Conservation (phyloP, 345 rosid species). For the Punica granatum region DNA sequence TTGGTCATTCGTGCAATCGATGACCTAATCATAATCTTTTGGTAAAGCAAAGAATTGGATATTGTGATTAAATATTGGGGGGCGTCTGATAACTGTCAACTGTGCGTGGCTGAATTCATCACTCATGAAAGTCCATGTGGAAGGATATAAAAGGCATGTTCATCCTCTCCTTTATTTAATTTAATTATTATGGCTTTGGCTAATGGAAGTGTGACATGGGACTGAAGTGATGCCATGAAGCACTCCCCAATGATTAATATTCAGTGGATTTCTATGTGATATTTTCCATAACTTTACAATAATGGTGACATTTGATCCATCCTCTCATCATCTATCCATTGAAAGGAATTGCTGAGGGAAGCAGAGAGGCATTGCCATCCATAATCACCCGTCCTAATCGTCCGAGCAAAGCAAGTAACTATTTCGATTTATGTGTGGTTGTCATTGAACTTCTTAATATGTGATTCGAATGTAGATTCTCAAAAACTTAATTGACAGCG, state of each 20-base stretch:
- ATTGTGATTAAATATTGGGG: not conserved
- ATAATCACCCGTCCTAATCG: not conserved
- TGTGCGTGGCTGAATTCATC: not conserved
- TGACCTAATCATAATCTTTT: not conserved
- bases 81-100: conserved; percentile 3
- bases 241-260: not conserved
- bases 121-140: not conserved
- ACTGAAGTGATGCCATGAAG: not conserved
- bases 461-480: too few relatives aligned
- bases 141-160: not conserved
- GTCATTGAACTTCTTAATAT: too few relatives aligned
- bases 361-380: not conserved
- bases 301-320: not conserved
- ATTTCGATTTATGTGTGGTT: too few relatives aligned
- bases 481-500: too few relatives aligned
- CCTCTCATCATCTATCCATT: not conserved
- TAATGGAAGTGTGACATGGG: conserved; percentile 3
- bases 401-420: too few relatives aligned
- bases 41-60: not conserved
- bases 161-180: too few relatives aligned
- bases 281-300: not conserved
- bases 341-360: not conserved
- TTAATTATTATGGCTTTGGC: not conserved
- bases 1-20: not conserved
- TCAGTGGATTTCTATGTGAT: not conserved